Conservation (phyloP, 176 grass and related monocot genomes). For the Guadua angustifolia region DNA sequence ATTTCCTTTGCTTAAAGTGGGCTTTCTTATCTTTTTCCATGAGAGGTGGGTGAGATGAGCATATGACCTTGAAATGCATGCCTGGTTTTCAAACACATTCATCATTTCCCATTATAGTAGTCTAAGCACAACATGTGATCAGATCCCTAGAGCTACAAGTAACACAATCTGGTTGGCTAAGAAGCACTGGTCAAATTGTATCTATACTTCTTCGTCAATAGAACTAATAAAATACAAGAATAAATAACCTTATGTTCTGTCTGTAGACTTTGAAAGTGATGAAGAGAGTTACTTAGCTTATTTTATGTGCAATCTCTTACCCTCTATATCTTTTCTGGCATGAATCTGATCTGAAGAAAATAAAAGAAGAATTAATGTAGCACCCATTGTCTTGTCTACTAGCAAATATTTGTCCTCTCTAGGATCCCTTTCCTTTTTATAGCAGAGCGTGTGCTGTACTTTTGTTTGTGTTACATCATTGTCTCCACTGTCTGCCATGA, state of each 20-base stretch:
- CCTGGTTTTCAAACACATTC: not conserved
- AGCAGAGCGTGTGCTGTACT: not conserved
- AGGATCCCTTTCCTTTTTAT: not conserved
- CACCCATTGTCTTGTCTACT: not conserved
- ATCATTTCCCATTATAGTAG: conserved; percentile 18
- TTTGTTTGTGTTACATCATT: not conserved
- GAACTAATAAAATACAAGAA: not conserved
- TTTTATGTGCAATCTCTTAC: conserved; percentile 7
- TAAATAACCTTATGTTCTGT: conserved; percentile 13
- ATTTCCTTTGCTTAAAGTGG: not conserved
- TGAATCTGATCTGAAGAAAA: conserved; percentile 5
- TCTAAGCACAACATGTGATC: not conserved
- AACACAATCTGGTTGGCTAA: not conserved
- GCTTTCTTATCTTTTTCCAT: not conserved
- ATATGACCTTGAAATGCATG: not conserved
- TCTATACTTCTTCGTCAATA: not conserved
- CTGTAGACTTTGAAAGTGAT: not conserved
- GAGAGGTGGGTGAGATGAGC: not conserved
- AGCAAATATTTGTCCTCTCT: not conserved
- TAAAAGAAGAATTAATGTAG: not conserved
- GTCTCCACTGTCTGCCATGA: not conserved
- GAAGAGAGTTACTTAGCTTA: not conserved
- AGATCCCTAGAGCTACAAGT: not conserved
- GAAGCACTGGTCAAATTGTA: conserved; percentile 18
- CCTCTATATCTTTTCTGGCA: not conserved